These are phyloP conservation scores for Akanthomyces lecanii DNA, from an alignment of 2,329 filamentous ascomycete genomes.

Conservation along the genomic window DNA sequence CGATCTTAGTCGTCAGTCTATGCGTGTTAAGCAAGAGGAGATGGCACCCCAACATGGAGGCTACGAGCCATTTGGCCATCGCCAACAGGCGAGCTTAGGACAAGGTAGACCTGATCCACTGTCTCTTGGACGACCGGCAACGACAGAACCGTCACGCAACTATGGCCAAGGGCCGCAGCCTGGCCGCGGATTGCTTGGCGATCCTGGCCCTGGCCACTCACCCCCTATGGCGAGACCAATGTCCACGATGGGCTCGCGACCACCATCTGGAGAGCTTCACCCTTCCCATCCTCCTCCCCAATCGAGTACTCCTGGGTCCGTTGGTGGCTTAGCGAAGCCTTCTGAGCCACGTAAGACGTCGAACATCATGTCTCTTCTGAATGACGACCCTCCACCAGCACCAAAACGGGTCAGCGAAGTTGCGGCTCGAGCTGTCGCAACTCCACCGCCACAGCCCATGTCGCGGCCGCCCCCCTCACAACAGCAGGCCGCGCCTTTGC, in stretches of 20 bases:
- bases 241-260: conserved; percentile 28
- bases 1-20: conserved; percentile 21
- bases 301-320: conserved; percentile 23
- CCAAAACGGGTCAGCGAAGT: conserved; percentile 52
- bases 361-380: conserved; percentile 59
- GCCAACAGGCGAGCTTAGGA: conserved; percentile 36
- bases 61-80: conserved; percentile 42
- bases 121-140: conserved; percentile 34
- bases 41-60: conserved; percentile 34
- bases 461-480: conserved; percentile 37
- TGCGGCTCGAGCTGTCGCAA: conserved; percentile 42
- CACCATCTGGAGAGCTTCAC: conserved; percentile 27
- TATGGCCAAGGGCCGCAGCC: conserved; percentile 33
- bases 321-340: conserved; percentile 36
- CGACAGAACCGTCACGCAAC: conserved; percentile 42
- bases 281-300: conserved; percentile 30
- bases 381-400: conserved; percentile 51
- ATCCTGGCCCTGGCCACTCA: conserved; percentile 34
- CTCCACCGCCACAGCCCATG: conserved; percentile 46
- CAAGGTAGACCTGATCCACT: conserved; percentile 39
- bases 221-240: conserved; percentile 38
- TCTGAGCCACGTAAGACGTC: conserved; percentile 56
- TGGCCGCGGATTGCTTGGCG: conserved; percentile 38
- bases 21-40: conserved; percentile 49
- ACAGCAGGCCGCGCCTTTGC: conserved; percentile 39